A percentile compares a stretch with the other conserved stretches of the same genome.
phyloP scores from a whole-genome alignment of 768 basidiomycete genomes.

The Lactarius sp. region DNA sequence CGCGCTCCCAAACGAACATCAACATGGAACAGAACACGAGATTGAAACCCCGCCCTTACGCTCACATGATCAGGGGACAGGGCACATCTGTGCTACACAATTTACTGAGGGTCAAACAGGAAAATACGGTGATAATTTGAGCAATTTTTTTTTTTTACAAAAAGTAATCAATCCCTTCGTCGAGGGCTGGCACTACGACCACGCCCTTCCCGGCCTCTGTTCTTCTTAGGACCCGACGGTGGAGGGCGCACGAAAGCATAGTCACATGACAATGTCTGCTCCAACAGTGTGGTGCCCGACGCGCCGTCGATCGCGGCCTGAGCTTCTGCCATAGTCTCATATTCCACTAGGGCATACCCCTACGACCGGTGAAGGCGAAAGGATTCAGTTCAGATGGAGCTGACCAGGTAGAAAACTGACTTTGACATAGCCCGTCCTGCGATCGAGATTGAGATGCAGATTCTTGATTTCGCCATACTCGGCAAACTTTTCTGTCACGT shows the following conservation, averaged over 20 bases:
- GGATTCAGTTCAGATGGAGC: background rate
- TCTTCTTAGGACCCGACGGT: slow-evolving; percentile 76
- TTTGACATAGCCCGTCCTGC: slow-evolving; percentile 98
- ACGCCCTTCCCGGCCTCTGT: slow-evolving; percentile 57
- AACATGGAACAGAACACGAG: background rate
- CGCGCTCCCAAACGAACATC: background rate
- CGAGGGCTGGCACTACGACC: slow-evolving; percentile 79
- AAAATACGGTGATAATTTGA: background rate
- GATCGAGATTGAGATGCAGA: slow-evolving; percentile 92
- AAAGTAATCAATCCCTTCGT: slow-evolving; percentile 36
- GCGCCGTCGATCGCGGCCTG: slow-evolving; percentile 91
- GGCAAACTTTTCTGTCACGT: slow-evolving; percentile 91
- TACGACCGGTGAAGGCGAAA: slow-evolving; percentile 32
- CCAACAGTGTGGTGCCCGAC: slow-evolving; percentile 74
- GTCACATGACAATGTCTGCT: slow-evolving; percentile 84
- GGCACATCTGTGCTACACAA: background rate
- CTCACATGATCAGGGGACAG: slow-evolving; percentile 5
- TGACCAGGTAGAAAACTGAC: slow-evolving; percentile 39
- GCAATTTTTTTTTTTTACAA: background rate
- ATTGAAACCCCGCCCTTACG: slow-evolving; percentile 4
- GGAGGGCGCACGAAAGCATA: slow-evolving; percentile 88
- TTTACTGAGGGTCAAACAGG: background rate
- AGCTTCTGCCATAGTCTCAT: slow-evolving; percentile 92
- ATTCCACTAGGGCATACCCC: slow-evolving; percentile 98
- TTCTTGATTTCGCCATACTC: slow-evolving; percentile 99